Percentiles rank a stretch among this genome's conserved stretches.
Evolutionary conservation across 2,329 filamentous ascomycete species (phyloP).

Genomic region (Hysterium pulicare): DNA sequence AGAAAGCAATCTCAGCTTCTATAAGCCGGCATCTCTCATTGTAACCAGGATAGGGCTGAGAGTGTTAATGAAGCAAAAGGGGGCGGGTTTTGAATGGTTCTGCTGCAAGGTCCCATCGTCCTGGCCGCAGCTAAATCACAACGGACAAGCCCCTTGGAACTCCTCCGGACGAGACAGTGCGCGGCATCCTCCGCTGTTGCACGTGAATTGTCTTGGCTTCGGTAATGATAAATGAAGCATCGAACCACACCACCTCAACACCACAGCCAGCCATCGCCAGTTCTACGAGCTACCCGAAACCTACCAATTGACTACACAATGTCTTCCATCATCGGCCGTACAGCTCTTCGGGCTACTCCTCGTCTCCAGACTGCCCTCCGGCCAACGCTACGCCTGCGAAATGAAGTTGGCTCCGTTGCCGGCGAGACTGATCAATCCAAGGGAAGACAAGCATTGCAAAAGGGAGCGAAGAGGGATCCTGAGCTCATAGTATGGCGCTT

Average conservation of each 20-base stretch:
- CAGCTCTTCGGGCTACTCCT: conserved; percentile 46
- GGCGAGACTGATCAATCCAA: conserved; percentile 46
- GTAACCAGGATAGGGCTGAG: conserved; percentile 7
- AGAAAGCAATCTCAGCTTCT: too few species aligned
- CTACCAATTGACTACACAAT: conserved; percentile 34
- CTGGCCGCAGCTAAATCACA: neutral
- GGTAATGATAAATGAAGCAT: neutral
- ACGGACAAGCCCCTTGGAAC: neutral
- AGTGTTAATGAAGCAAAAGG: conserved; percentile 15
- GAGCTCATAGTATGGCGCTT: conserved; percentile 69
- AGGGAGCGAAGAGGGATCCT: conserved; percentile 66
- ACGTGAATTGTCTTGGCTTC: neutral
- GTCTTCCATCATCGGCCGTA: conserved; percentile 46
- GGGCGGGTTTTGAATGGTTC: conserved; percentile 11
- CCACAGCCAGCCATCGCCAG: neutral
- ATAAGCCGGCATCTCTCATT: conserved; percentile 3
- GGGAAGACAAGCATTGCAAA: conserved; percentile 52
- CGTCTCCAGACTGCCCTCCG: conserved; percentile 38
- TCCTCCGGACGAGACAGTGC: neutral
- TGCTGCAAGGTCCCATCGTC: conserved; percentile 5
- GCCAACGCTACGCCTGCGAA: conserved; percentile 21
- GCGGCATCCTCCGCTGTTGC: neutral
- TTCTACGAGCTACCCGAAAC: conserved; percentile 2
- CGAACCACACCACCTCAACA: conserved; percentile 2
- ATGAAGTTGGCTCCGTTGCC: conserved; percentile 36